These are phyloP conservation scores for Quillaja saponaria DNA, from an alignment of 306 rosid genomes.

Conservation along the genomic window DNA sequence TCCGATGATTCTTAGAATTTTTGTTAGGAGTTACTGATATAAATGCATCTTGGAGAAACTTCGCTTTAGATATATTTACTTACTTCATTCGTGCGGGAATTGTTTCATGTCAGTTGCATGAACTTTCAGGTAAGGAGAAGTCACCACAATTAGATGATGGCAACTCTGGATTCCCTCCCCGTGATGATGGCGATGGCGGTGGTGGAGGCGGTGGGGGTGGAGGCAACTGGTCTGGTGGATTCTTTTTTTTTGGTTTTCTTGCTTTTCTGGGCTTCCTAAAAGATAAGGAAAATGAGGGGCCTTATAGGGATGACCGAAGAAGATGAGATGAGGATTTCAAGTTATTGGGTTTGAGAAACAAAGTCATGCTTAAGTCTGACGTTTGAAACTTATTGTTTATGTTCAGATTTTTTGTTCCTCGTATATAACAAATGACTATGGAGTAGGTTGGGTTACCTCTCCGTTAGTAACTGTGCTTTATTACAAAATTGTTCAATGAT, in stretches of 20 bases:
- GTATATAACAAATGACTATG: too few relatives aligned
- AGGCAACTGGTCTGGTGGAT: conserved; percentile 95
- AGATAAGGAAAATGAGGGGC: conserved; percentile 79
- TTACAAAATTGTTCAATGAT: too few relatives aligned
- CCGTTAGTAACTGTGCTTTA: too few relatives aligned
- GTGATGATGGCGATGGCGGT: conserved; percentile 82
- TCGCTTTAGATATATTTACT: conserved; percentile 8
- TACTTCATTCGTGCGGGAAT: not conserved
- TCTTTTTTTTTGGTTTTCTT: conserved; percentile 94
- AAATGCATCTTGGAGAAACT: not conserved
- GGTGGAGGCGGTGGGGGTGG: conserved; percentile 99
- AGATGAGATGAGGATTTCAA: conserved; percentile 38
- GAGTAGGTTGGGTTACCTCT: too few relatives aligned
- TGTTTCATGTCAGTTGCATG: conserved; percentile 13
- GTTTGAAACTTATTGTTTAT: too few relatives aligned
- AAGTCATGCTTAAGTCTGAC: conserved; percentile 22
- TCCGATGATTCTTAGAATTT: not conserved
- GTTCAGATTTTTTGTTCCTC: not conserved
- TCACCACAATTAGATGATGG: conserved; percentile 86
- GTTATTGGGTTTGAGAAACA: not conserved
- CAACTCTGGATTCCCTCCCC: conserved; percentile 80
- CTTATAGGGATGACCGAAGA: conserved; percentile 61
- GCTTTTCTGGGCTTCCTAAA: conserved; percentile 85
- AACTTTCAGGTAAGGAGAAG: conserved; percentile 85
- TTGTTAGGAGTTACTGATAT: not conserved